Conservation (phyloP, 2,329 filamentous ascomycete genomes). For the Colletotrichum gigasporum region DNA sequence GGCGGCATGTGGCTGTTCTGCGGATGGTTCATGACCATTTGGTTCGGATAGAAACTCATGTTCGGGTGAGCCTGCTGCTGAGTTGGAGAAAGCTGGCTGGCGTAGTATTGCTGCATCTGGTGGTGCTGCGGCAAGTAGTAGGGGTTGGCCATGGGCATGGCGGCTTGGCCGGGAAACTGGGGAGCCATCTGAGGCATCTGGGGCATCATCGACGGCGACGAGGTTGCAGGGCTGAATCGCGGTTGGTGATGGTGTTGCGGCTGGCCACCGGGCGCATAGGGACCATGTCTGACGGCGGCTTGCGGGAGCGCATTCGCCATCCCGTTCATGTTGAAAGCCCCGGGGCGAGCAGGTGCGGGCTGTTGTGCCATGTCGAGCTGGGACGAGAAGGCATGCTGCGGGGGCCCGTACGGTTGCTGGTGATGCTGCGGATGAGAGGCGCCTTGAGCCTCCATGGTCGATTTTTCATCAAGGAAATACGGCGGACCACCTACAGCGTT, state of each 20-base stretch:
- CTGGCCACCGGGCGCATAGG: conserved; percentile 46
- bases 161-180: conserved; percentile 49
- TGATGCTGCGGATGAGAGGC: conserved; percentile 33
- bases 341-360: conserved; percentile 38
- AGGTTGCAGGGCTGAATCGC: conserved; percentile 41
- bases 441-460: conserved; percentile 26
- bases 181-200: conserved; percentile 47
- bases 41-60: conserved; percentile 54
- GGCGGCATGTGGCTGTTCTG: conserved; percentile 44
- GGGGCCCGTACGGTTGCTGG: conserved; percentile 39
- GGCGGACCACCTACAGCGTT: conserved; percentile 19
- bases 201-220: conserved; percentile 49
- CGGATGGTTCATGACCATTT: conserved; percentile 52
- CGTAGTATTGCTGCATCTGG: conserved; percentile 56
- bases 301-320: conserved; percentile 57
- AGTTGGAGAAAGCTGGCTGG: conserved; percentile 47
- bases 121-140: conserved; percentile 57
- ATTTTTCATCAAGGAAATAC: conserved; percentile 9
- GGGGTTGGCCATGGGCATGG: conserved; percentile 50
- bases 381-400: conserved; percentile 50
- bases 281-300: conserved; percentile 47
- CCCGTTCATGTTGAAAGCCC: conserved; percentile 57
- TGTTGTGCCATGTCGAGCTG: conserved; percentile 53
- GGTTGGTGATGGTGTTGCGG: conserved; percentile 44
- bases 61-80: conserved; percentile 46